A percentile compares a stretch with the other conserved stretches of the same genome.
Conservation (phyloP, 108 stramenopile species). For the Nitzschia sp. region DNA sequence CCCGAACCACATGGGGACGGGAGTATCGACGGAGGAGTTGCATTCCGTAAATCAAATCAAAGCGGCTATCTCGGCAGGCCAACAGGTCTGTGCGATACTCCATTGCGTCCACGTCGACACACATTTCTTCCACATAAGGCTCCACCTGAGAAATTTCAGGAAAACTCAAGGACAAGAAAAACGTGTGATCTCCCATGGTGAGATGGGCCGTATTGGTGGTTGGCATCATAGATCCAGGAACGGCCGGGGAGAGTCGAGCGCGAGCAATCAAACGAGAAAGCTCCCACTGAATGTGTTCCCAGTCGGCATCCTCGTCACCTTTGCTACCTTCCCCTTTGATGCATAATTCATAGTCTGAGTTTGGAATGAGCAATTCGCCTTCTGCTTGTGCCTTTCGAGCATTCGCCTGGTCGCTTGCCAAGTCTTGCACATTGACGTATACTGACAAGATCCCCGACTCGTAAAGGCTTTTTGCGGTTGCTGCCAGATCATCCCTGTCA, state of each 20-base stretch:
- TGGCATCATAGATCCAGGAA: conserved; percentile 58
- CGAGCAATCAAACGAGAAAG: conserved; percentile 72
- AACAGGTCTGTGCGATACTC: conserved; percentile 90
- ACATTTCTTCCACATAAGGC: conserved; percentile 84
- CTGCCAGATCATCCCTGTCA: conserved; percentile 37
- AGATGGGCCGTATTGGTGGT: conserved; percentile 73
- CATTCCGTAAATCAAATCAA: conserved; percentile 79
- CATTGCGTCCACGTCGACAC: conserved; percentile 88
- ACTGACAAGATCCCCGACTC: conserved; percentile 57
- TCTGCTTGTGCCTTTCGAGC: conserved; percentile 49
- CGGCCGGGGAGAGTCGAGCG: conserved; percentile 68
- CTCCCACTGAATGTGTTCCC: conserved; percentile 84
- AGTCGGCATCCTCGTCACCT: conserved; percentile 20
- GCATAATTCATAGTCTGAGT: conserved; percentile 86
- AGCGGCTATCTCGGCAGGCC: conserved; percentile 64
- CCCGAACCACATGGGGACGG: conserved; percentile 62
- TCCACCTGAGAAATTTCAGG: conserved; percentile 73
- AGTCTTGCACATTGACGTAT: conserved; percentile 65
- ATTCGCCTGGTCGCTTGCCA: conserved; percentile 26
- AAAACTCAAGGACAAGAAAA: conserved; percentile 81
- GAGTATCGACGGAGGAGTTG: conserved; percentile 70
- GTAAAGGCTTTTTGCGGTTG: conserved; percentile 54
- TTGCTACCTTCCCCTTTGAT: conserved; percentile 67
- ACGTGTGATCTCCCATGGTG: conserved; percentile 84
- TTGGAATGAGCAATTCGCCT: conserved; percentile 57